Evolutionary conservation across 148 eudicot species (phyloP).

Genomic region (Diospyros kaki): DNA sequence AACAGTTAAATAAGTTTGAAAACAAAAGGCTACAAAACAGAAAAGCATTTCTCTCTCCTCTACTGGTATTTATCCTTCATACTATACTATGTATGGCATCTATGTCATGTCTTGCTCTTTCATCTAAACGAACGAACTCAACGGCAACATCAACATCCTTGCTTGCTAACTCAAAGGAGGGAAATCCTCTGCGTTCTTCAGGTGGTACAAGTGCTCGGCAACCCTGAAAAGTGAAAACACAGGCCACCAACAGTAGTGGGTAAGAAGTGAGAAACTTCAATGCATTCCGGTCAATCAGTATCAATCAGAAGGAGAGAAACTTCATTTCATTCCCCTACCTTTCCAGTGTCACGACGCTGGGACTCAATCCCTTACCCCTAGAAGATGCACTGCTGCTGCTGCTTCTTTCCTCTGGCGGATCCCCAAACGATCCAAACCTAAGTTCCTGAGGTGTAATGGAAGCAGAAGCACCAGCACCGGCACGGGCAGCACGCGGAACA

Average conservation of each 20-base stretch:
- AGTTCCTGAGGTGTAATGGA: conserved; percentile 13
- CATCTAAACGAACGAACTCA: too few species aligned
- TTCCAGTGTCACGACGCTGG: background rate
- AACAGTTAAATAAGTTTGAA: too few species aligned
- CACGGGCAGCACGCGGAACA: conserved; percentile 12
- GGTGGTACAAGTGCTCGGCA: conserved; percentile 22
- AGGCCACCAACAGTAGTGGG: background rate
- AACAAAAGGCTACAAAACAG: too few species aligned
- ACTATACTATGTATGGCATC: too few species aligned
- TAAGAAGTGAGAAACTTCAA: background rate
- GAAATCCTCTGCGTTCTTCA: conserved; percentile 39
- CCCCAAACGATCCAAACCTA: conserved; percentile 40
- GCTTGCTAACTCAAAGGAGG: conserved; percentile 28
- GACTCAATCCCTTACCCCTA: conserved; percentile 15
- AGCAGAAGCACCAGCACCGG: too few species aligned
- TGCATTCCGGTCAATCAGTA: too few species aligned
- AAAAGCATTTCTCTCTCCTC: too few species aligned
- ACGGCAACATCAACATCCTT: too few species aligned
- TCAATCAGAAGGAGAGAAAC: too few species aligned
- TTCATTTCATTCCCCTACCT: background rate
- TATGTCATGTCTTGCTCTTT: too few species aligned
- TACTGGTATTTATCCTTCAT: too few species aligned
- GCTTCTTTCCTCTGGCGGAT: conserved; percentile 14
- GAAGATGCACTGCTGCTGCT: conserved; percentile 3
- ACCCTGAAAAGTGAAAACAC: conserved; percentile 24